Base-by-base conservation (phyloP, 2,329 filamentous ascomycete species). In the Aspergillus novofumigatus region DNA sequence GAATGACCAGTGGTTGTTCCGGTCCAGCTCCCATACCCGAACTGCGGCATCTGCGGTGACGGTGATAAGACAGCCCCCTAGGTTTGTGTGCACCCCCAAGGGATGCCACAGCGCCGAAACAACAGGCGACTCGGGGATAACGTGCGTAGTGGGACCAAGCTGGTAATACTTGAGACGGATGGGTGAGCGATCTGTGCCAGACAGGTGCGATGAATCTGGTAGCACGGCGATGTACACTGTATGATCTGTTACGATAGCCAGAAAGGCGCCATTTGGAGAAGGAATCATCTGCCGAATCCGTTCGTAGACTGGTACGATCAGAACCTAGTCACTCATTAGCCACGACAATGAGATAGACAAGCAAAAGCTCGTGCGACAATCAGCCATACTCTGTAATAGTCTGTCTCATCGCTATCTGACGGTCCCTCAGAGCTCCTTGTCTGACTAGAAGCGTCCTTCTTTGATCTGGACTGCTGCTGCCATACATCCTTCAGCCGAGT, bases 21-120 rank as follows among this genome's bases (percentile, higher is more conserved):
- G 83, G 28, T 92, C 91, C 55, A 97, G 74, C 70, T 97, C 92
- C 92, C 93, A 97, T 17, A 97, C 77, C 38, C 94, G 86, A 3
- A 97, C 90, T 41, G 92, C 87, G 6, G 92, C 91, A 71, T 97
- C 92, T 53, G 86, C 85, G 1, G 94, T 96, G 45, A 97, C 83
- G 0, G 94, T 97, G 21, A 97, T 88, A 32, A 99, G 77, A 54
- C 90, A 92, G 23, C 86, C 86, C 32, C 90, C 90, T 59, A 89
- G 85, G 50, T 73, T 74, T 54, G 70, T 74, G 54, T 75, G 69
- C 10, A 93, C 86, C 1, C 92, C 92, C 0, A 97, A 80, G 1
- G 94, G 94, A 75, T 99, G 94, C 93, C 94, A 99, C 57, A 97
- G 67, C 3, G 88, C 89, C 1, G 91, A 91, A 23, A 87, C 86